phyloP scores from a whole-genome alignment of 306 rosid species.

The Sechiopsis laciniata region DNA sequence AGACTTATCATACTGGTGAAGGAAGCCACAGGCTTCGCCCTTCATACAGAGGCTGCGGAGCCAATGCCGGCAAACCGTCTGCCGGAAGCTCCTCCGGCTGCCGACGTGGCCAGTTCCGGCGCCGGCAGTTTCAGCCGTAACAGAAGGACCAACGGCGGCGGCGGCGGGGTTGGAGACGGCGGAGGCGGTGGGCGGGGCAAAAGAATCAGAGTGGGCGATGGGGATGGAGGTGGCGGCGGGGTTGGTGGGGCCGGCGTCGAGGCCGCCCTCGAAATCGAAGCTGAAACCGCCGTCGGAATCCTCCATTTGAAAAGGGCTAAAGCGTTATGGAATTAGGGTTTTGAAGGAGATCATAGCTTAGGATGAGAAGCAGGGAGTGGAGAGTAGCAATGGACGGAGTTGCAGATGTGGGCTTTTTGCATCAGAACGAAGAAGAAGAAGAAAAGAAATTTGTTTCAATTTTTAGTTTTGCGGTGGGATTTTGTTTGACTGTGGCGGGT shows the following conservation, averaged over 20 bases:
- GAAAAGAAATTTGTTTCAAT: neutral
- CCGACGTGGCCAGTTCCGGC: slow-evolving; percentile 26
- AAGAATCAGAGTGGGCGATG: slow-evolving; percentile 37
- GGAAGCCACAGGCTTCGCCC: slow-evolving; percentile 96
- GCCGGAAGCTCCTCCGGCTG: slow-evolving; percentile 83
- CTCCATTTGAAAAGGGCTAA: slow-evolving; percentile 47
- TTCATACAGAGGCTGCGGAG: slow-evolving; percentile 90
- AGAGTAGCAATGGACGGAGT: neutral
- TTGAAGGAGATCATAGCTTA: slow-evolving; percentile 14
- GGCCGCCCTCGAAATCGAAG: slow-evolving; percentile 98
- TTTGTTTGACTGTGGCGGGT: neutral
- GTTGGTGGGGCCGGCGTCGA: slow-evolving; percentile 48
- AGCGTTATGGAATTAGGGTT: slow-evolving; percentile 4
- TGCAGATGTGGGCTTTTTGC: neutral
- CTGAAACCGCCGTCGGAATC: slow-evolving; percentile 93
- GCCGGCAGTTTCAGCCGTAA: slow-evolving; percentile 14
- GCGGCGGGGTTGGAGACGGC: slow-evolving; percentile 20
- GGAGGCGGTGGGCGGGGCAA: slow-evolving; percentile 27
- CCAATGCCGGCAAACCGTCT: slow-evolving; percentile 99
- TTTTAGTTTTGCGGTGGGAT: neutral
- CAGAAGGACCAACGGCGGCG: slow-evolving; percentile 16
- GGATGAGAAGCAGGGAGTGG: neutral
- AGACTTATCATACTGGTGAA: slow-evolving; percentile 92
- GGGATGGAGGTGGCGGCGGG: slow-evolving; percentile 42
- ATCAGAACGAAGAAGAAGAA: slow-evolving; percentile 1